phyloP scores from a whole-genome alignment of 192 early-diverging fungal species.

The Coemansia sp. region DNA sequence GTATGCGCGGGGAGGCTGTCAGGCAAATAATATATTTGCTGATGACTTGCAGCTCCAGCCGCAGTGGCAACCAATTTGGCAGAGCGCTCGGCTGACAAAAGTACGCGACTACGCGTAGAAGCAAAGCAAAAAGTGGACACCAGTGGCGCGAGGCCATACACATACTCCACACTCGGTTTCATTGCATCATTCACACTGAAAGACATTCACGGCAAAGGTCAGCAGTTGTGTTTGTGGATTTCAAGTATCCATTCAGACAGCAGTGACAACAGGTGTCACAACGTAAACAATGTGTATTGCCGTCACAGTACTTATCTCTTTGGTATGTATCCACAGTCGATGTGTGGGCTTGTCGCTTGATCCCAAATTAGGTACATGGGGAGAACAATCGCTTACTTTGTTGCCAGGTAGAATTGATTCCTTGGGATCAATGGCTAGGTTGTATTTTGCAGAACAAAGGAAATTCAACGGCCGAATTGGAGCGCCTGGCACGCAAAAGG shows the following conservation, averaged over 20 bases:
- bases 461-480: not conserved
- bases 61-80: slow-evolving; percentile 3
- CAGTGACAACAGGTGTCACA: slow-evolving; percentile 9
- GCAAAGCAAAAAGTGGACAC: not conserved
- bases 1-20: slow-evolving; percentile 7
- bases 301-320: slow-evolving; percentile 7
- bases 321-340: slow-evolving; percentile 1
- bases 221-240: slow-evolving; percentile 3
- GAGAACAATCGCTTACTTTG: slow-evolving; percentile 2
- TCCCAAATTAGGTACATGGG: slow-evolving; percentile 38
- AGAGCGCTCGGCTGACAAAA: not conserved
- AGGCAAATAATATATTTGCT: not conserved
- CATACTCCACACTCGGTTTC: slow-evolving; percentile 4
- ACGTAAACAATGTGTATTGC: not conserved
- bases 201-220: not conserved
- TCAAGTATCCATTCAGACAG: slow-evolving; percentile 9
- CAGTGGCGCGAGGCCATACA: slow-evolving; percentile 3
- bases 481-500: not conserved
- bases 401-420: slow-evolving; percentile 2
- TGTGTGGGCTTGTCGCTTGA: not conserved
- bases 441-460: not conserved
- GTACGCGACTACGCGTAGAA: not conserved
- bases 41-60: slow-evolving; percentile 7
- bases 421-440: not conserved
- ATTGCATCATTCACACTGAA: not conserved